phyloP scores from a whole-genome alignment of 2,329 filamentous ascomycete genomes.

The Venturia aucupariae region DNA sequence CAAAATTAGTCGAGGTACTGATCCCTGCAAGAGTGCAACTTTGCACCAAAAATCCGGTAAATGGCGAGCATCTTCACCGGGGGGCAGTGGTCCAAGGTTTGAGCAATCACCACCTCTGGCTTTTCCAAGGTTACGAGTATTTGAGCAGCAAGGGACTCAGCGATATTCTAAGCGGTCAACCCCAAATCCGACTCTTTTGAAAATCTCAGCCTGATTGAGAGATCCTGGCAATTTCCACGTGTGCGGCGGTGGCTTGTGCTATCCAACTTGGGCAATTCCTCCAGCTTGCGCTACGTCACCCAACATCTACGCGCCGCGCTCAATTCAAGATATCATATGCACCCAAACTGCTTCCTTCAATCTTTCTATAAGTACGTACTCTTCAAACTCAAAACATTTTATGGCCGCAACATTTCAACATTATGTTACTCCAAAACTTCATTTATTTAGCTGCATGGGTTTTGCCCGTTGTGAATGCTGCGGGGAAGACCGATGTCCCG shows the following conservation, averaged over 20 bases:
- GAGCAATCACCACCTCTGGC: too few relatives aligned
- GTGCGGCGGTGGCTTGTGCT: background rate
- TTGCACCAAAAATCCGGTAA: too few relatives aligned
- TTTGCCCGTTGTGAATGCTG: background rate
- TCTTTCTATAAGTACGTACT: background rate
- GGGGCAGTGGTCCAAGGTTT: too few relatives aligned
- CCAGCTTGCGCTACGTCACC: background rate
- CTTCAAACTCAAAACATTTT: background rate
- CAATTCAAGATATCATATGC: background rate
- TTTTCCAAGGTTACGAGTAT: too few relatives aligned
- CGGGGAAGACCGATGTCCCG: slow-evolving; percentile 28
- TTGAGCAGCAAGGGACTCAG: too few relatives aligned
- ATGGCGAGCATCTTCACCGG: too few relatives aligned
- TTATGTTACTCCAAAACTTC: background rate
- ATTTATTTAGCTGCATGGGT: background rate
- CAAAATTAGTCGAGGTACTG: too few relatives aligned
- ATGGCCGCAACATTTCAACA: background rate
- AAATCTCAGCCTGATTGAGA: background rate
- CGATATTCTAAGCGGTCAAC: too few relatives aligned
- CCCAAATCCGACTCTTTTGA: background rate
- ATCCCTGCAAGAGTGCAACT: too few relatives aligned
- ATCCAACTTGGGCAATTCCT: background rate
- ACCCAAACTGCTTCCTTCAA: background rate
- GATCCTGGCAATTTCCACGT: background rate
- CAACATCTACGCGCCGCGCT: background rate